phyloP scores from a whole-genome alignment of 2,329 filamentous ascomycete species.

The Salinomyces thailandicus region DNA sequence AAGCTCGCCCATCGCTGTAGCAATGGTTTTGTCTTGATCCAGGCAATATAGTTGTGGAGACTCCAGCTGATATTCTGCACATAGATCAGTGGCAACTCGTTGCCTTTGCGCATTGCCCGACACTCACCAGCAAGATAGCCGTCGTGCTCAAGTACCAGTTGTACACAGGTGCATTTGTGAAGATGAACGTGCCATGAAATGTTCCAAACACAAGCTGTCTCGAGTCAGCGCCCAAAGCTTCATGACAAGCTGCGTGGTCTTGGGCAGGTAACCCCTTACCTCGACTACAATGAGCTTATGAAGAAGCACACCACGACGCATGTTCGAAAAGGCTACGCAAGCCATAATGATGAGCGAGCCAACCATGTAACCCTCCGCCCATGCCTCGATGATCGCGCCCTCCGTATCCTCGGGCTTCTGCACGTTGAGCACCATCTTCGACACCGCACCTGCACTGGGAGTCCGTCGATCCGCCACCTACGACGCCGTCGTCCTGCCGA shows the following conservation, averaged over 20 bases:
- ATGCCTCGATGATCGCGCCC: constrained; percentile 22
- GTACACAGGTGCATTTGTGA: constrained; percentile 45
- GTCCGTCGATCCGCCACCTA: background rate
- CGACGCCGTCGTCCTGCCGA: background rate
- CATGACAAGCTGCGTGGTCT: constrained; percentile 3
- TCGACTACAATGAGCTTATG: constrained; percentile 43
- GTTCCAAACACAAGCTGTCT: constrained; percentile 34
- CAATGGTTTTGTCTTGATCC: constrained; percentile 57
- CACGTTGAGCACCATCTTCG: constrained; percentile 14
- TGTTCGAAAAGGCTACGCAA: constrained; percentile 39
- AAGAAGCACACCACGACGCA: constrained; percentile 37
- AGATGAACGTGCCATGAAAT: constrained; percentile 49
- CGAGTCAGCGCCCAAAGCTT: background rate
- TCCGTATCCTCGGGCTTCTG: constrained; percentile 16
- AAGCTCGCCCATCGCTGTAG: constrained; percentile 31
- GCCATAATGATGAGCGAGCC: constrained; percentile 38
- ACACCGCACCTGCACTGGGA: background rate
- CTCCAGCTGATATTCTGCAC: constrained; percentile 46
- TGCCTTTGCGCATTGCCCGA: background rate
- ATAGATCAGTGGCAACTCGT: background rate
- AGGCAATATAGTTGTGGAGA: constrained; percentile 56
- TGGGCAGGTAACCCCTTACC: constrained; percentile 25
- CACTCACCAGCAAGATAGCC: constrained; percentile 42
- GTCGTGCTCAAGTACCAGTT: constrained; percentile 55
- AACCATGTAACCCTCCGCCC: constrained; percentile 14